phyloP scores from a whole-genome alignment of 371 early-diverging fungal species.

The Batkoa obscura region DNA sequence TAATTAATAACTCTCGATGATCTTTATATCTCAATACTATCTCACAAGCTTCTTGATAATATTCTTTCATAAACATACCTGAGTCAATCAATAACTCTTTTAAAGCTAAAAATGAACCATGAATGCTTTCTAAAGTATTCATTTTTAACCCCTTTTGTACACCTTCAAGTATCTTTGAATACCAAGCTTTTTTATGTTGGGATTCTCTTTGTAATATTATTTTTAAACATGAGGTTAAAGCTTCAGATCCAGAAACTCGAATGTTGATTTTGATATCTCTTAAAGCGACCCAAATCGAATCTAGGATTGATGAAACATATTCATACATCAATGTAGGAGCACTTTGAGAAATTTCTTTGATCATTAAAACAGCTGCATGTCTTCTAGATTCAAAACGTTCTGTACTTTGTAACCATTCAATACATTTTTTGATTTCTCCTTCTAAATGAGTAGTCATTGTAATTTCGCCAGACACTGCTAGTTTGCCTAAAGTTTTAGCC shows the following conservation, averaged over 20 bases:
- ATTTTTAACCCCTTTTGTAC: constrained; percentile 52
- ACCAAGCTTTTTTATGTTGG: constrained; percentile 44
- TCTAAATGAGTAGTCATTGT: constrained; percentile 71
- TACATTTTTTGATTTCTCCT: constrained; percentile 65
- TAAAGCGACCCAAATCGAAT: constrained; percentile 71
- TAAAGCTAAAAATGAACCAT: constrained; percentile 71
- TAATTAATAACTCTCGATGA: constrained; percentile 59
- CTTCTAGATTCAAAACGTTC: constrained; percentile 58
- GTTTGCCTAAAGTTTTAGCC: constrained; percentile 52
- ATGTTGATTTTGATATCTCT: constrained; percentile 51
- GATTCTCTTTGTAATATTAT: constrained; percentile 70
- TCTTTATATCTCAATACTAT: constrained; percentile 60
- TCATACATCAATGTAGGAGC: constrained; percentile 74
- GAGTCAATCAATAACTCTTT: constrained; percentile 64
- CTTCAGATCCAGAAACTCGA: constrained; percentile 76
- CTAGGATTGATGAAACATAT: constrained; percentile 67
- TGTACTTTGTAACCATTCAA: constrained; percentile 76
- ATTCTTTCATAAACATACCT: constrained; percentile 72
- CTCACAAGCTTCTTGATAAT: constrained; percentile 59
- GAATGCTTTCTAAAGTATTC: constrained; percentile 59
- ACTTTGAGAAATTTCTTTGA: constrained; percentile 61
- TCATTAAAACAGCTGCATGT: constrained; percentile 71
- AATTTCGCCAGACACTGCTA: constrained; percentile 56
- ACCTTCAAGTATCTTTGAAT: constrained; percentile 68
- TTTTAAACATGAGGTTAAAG: constrained; percentile 60